Conservation (phyloP, 2,329 filamentous ascomycete species). For the Trichoderma citrinoviride region DNA sequence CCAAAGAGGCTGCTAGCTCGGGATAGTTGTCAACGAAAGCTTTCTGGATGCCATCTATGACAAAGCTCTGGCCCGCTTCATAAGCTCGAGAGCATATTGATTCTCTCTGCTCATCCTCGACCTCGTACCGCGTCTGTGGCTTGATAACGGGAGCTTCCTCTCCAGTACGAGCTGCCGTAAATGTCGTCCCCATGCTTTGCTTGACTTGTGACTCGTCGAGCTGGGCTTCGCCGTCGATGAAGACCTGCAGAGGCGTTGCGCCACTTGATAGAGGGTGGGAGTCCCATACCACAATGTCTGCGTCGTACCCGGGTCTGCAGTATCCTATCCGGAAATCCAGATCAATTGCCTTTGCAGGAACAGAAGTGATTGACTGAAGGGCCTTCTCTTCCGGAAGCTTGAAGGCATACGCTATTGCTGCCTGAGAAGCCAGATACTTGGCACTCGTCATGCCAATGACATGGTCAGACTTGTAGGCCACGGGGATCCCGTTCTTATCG, state of each 20-base stretch:
- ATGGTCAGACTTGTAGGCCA: constrained; percentile 45
- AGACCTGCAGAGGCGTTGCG: constrained; percentile 47
- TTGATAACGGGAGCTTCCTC: neutral
- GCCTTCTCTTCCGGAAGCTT: constrained; percentile 19
- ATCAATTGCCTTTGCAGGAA: constrained; percentile 44
- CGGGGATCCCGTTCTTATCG: constrained; percentile 39
- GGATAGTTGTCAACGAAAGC: constrained; percentile 20
- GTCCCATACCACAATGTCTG: constrained; percentile 51
- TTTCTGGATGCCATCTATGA: constrained; percentile 19
- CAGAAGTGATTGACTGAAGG: constrained; percentile 38
- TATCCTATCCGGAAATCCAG: constrained; percentile 46
- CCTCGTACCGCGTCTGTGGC: constrained; percentile 18
- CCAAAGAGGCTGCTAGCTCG: neutral
- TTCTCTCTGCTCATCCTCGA: constrained; percentile 23
- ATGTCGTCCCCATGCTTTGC: constrained; percentile 22
- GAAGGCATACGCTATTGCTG: constrained; percentile 41
- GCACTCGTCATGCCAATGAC: constrained; percentile 35
- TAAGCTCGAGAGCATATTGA: constrained; percentile 25
- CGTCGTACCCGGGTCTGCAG: constrained; percentile 45
- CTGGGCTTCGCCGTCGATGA: constrained; percentile 44
- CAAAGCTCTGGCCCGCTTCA: constrained; percentile 20
- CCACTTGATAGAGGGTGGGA: constrained; percentile 46
- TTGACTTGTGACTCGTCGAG: constrained; percentile 35
- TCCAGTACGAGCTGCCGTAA: constrained; percentile 1
- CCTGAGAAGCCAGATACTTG: constrained; percentile 43